Evolutionary conservation across 1,284 basidiomycete species (phyloP).

Genomic region (Stygiomarasmius scandens): DNA sequence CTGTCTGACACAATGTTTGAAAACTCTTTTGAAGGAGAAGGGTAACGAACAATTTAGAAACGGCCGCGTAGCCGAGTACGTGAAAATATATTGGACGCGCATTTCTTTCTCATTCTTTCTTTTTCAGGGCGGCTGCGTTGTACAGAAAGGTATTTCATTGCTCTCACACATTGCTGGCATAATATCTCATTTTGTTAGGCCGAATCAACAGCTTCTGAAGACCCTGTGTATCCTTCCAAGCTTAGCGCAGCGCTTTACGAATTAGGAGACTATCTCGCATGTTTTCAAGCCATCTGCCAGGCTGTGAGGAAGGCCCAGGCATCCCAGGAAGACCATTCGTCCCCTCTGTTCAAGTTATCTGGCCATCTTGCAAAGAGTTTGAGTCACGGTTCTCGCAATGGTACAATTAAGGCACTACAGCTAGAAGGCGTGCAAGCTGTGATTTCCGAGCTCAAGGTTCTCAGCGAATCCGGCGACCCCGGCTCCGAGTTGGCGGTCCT

Average conservation of each 20-base stretch:
- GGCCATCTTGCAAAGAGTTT: background rate
- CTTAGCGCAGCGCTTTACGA: constrained; percentile 2
- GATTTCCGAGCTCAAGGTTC: background rate
- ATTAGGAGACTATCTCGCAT: background rate
- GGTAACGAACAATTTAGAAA: no score
- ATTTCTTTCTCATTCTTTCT: no score
- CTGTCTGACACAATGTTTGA: no score
- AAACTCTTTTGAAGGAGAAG: no score
- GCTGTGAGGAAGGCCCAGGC: background rate
- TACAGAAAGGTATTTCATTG: no score
- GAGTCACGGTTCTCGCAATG: background rate
- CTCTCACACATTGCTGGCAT: background rate
- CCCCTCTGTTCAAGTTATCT: background rate
- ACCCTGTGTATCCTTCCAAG: background rate
- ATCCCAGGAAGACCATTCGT: background rate
- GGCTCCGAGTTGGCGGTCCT: background rate
- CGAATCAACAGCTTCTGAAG: background rate
- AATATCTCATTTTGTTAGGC: background rate
- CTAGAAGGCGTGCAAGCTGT: background rate
- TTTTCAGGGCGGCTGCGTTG: no score
- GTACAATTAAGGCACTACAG: background rate
- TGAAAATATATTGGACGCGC: no score
- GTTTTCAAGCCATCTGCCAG: background rate
- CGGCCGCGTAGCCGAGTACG: no score
- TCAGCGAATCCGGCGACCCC: background rate